phyloP scores from a whole-genome alignment of 176 grass and related monocot species.

The Stipa capillata region DNA sequence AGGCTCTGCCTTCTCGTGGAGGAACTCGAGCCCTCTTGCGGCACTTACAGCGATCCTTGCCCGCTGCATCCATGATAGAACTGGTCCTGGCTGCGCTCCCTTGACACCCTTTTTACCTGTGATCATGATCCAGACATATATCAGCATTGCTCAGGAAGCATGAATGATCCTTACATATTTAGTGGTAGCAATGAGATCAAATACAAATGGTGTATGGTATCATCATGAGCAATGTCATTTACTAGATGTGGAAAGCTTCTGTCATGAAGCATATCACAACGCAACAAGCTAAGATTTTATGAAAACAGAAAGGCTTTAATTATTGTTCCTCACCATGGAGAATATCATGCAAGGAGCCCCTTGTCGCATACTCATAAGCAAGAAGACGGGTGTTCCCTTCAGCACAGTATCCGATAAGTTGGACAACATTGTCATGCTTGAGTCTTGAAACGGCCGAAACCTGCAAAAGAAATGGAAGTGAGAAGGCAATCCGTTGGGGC shows the following conservation, averaged over 20 bases:
- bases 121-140: neutral
- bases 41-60: constrained; percentile 55
- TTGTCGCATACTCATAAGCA: constrained; percentile 75
- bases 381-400: constrained; percentile 64
- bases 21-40: constrained; percentile 62
- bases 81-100: constrained; percentile 63
- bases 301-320: neutral
- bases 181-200: neutral
- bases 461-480: constrained; percentile 20
- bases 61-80: constrained; percentile 58
- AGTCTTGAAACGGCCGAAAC: constrained; percentile 70
- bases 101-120: constrained; percentile 79
- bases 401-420: constrained; percentile 63
- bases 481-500: neutral
- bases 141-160: neutral
- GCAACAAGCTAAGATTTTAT: neutral
- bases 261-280: neutral
- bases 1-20: constrained; percentile 72
- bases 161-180: neutral
- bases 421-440: constrained; percentile 75
- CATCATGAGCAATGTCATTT: neutral
- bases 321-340: constrained; percentile 52
- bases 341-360: constrained; percentile 79
- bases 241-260: neutral
- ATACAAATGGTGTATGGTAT: neutral